Base-by-base conservation (phyloP, 139 green algal species). In the Asterochloris sp. region DNA sequence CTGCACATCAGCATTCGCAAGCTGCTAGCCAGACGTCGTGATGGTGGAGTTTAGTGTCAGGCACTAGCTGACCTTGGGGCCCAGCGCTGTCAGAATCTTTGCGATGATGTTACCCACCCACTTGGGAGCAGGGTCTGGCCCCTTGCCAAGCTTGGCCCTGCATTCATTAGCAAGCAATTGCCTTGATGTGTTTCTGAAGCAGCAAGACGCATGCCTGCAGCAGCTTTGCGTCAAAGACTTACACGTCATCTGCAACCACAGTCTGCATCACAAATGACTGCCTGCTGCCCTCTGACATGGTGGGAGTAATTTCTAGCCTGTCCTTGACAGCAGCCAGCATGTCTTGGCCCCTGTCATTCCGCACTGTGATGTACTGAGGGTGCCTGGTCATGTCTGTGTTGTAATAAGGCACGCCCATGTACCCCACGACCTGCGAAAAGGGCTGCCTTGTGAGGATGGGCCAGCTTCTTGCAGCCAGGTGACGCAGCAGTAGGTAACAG, bases 321-420 rank as follows among this genome's bases (percentile, higher is more conserved):
- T 11, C 64, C 12, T 69, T 27, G 23, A 94, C 75, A 21, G 74
- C n/a, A 80, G 97, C 93, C 38, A 99, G 79, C 92, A 99, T 90
- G 78, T 97, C 93, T 15, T 75, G 73, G 9, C 96, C 96, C 0
- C 91, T 79, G 15, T 89, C 88, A 82, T 98, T 98, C 69, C 96
- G 89, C 12, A 99, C 91, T 4, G 94, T 97, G 38, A 98, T 78
- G 87, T 98, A 98, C 88, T 99, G 96, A 24, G 88, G 90, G 84
- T 99, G 96, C 11, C 82, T 61, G 0, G 92, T 95, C 96, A 99
- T 99, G 85, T 95, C 86, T 1, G 29, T 81, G 38, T 63, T 84
- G 17, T 89, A 73, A 87, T 96, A 97, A 0, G 94, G 94, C 62
- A 97, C 93, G 10, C 94, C 95, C 96, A 98, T 98, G 92, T 98